These are phyloP conservation scores for Cyclotella atomus DNA, from an alignment of 108 stramenopile species.

Conservation along the genomic window DNA sequence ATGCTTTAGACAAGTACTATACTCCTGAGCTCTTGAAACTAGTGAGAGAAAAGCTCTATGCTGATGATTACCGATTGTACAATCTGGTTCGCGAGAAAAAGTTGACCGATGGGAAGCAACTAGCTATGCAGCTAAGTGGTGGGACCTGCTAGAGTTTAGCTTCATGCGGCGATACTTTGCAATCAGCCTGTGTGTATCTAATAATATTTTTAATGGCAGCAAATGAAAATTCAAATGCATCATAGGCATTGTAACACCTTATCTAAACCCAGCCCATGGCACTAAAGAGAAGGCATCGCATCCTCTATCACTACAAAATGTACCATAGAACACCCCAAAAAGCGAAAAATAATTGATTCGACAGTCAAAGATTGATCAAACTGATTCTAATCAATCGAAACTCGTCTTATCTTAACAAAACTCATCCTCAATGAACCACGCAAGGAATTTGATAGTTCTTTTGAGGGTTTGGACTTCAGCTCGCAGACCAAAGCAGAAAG, in stretches of 20 bases:
- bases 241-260: no score
- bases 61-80: conserved; percentile 22
- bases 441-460: conserved; percentile 2
- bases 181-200: no score
- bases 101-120: conserved; percentile 26
- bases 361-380: neutral
- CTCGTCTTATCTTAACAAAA: neutral
- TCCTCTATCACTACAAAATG: no score
- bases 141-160: neutral
- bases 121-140: conserved; percentile 22
- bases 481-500: neutral
- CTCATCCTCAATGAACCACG: conserved; percentile 1
- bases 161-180: no score
- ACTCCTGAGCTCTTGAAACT: conserved; percentile 27
- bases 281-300: no score
- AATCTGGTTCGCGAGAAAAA: conserved; percentile 9
- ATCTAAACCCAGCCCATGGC: no score
- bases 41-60: conserved; percentile 32
- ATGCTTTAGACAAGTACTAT: conserved; percentile 28
- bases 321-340: no score
- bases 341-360: no score
- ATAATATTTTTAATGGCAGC: no score
- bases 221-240: no score
- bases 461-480: neutral
- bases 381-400: neutral